Percentiles rank a stretch among this genome's conserved stretches.
Conservation (phyloP, 2,329 filamentous ascomycete genomes). For the Coniochaeta pulveracea region DNA sequence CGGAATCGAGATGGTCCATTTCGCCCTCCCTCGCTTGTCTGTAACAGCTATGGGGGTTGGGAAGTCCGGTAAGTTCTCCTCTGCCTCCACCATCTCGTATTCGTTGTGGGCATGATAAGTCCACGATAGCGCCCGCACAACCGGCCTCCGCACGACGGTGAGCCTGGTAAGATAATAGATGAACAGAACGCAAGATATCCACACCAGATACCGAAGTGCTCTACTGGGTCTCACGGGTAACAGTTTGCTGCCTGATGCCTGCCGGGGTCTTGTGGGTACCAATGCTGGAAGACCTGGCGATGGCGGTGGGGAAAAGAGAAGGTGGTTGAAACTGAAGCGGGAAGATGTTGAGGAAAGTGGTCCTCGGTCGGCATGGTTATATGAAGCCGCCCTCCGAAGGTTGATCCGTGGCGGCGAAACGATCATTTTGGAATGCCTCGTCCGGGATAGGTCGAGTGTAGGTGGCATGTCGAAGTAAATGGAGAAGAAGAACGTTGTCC, state of each 20-base stretch:
- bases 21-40: constrained; percentile 51
- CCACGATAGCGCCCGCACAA: constrained; percentile 24
- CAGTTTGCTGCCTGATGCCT: constrained; percentile 34
- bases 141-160: constrained; percentile 18
- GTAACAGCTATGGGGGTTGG: constrained; percentile 62
- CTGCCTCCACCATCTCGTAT: constrained; percentile 58
- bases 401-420: constrained; percentile 45
- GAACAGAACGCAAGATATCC: constrained; percentile 36
- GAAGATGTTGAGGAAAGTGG: constrained; percentile 50
- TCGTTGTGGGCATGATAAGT: constrained; percentile 28
- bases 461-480: constrained; percentile 27
- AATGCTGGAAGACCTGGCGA: constrained; percentile 62
- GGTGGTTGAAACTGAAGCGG: constrained; percentile 54
- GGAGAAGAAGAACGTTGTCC: constrained; percentile 4
- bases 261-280: constrained; percentile 48
- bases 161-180: constrained; percentile 36
- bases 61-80: constrained; percentile 55
- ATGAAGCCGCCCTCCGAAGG: constrained; percentile 46
- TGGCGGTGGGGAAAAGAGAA: constrained; percentile 54
- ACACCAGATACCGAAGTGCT: constrained; percentile 43
- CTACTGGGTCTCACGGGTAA: constrained; percentile 40
- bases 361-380: constrained; percentile 40
- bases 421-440: constrained; percentile 37
- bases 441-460: constrained; percentile 31
- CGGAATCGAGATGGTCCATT: constrained; percentile 78